These are phyloP conservation scores for Amyloporia xantha DNA, from an alignment of 768 basidiomycete genomes.

Conservation along the genomic window DNA sequence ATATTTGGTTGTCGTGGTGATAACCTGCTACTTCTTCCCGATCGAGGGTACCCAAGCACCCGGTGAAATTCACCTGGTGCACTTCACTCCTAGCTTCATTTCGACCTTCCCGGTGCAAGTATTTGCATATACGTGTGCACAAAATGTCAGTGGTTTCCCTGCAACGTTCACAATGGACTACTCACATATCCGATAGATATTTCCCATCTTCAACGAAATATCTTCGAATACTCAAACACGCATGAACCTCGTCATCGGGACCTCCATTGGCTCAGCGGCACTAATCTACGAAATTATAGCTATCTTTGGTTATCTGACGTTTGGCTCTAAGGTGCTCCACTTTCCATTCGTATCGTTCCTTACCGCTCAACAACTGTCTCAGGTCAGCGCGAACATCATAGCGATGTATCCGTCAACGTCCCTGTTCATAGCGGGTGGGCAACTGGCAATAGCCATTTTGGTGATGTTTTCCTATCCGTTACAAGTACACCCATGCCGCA, in stretches of 20 bases:
- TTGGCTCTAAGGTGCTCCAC: constrained; percentile 68
- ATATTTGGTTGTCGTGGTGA: constrained; percentile 74
- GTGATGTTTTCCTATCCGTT: constrained; percentile 92
- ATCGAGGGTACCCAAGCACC: constrained; percentile 52
- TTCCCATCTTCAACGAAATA: constrained; percentile 92
- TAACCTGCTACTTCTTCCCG: constrained; percentile 74
- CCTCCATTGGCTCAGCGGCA: constrained; percentile 80
- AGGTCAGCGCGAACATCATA: constrained; percentile 91
- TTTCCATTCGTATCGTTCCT: neutral
- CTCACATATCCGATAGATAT: constrained; percentile 46
- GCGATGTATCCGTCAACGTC: constrained; percentile 92
- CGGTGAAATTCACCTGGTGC: constrained; percentile 66
- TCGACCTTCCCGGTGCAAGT: constrained; percentile 91
- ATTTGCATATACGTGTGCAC: constrained; percentile 87
- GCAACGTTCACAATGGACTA: constrained; percentile 40
- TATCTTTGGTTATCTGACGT: constrained; percentile 87
- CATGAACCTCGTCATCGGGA: constrained; percentile 83
- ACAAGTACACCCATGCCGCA: constrained; percentile 90
- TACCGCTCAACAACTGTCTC: neutral
- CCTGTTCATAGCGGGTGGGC: constrained; percentile 87
- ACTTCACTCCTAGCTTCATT: constrained; percentile 72
- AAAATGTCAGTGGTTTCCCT: constrained; percentile 64
- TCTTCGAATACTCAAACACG: constrained; percentile 70
- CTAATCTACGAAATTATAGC: constrained; percentile 86
- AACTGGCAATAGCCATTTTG: constrained; percentile 85